phyloP scores from a whole-genome alignment of 176 grass and related monocot species.

The Metroxylon sagu region DNA sequence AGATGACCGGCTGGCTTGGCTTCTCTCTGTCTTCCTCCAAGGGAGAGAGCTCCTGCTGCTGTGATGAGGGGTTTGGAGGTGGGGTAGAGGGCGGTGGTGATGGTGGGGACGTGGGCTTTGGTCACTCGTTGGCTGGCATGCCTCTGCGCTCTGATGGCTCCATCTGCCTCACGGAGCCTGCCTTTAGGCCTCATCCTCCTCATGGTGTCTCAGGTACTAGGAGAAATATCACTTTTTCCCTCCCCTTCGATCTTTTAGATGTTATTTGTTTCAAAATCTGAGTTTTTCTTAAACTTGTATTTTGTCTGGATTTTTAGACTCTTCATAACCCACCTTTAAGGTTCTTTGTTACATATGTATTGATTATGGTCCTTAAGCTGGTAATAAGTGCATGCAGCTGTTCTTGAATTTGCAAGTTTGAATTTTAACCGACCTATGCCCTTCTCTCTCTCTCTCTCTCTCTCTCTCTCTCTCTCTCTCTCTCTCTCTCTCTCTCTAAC shows the following conservation, averaged over 20 bases:
- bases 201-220: constrained; percentile 15
- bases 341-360: no score
- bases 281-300: background rate
- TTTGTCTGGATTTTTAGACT: background rate
- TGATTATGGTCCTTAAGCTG: no score
- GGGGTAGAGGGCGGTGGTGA: constrained; percentile 14
- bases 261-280: background rate
- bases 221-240: background rate
- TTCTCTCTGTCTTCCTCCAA: constrained; percentile 48
- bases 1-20: constrained; percentile 65
- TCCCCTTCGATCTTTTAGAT: background rate
- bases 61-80: constrained; percentile 1
- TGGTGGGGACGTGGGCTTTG: constrained; percentile 21
- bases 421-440: no score
- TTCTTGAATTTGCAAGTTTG: no score
- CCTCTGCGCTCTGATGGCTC: constrained; percentile 28
- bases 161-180: constrained; percentile 17
- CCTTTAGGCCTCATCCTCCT: constrained; percentile 4
- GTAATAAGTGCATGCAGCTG: no score
- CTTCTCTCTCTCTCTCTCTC: no score
- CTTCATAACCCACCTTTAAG: no score
- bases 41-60: constrained; percentile 7
- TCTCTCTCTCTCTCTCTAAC: no score
- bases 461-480: no score
- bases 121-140: constrained; percentile 9